Evolutionary conservation across 2,329 filamentous ascomycete genomes (phyloP), one percentile per base, ranked within the genome.

Genomic region (Didymella exigua): DNA sequence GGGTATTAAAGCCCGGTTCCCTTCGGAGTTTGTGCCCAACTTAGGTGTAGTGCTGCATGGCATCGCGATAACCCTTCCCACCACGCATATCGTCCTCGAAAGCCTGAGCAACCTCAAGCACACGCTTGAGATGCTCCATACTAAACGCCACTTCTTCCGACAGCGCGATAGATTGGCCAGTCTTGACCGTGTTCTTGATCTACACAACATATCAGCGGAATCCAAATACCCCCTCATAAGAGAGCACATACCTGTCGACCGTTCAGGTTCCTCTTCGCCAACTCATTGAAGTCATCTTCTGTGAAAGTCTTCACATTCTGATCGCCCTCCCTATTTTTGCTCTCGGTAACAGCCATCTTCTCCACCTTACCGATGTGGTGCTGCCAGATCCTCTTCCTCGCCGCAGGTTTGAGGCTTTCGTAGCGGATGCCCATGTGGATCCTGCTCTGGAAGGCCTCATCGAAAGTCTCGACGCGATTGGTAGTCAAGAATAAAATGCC

Each of bases 401-500:
- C 91, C 66, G 88, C 88, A 5, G 78, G 73, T 33, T 86, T 86
- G 8, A 96, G 81, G 43, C 89, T 86, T 33, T 89, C 89, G 75
- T 96, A 96, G 24, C 89, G 83, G 8, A 96, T 79, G 0, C 91
- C 90, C 65, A 96, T 88, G 72, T 96, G 91, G 58, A 96, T 96
- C 21, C 92, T 86, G 9, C 87, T 90, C 70, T 95, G 89, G 80
- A 96, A 96, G 0, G 92, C 92, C 58, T 95, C 90, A 65, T 96
- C 92, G 67, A 96, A 96, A 0, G 90, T 93, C 77, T 89, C 85
- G 1, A 96, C 90, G 1, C 91, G 86, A 71, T 96, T 96, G 2
- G 92, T 96, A 0, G 92, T 96, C 23, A 96, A 76, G 78, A 96
- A 96, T 4, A 96, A 75, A 48, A 96, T 96, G 3, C 92, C 92